Evolutionary conservation across 78 protist genomes (phyloP).

Genomic region (Diacronema lutheri): DNA sequence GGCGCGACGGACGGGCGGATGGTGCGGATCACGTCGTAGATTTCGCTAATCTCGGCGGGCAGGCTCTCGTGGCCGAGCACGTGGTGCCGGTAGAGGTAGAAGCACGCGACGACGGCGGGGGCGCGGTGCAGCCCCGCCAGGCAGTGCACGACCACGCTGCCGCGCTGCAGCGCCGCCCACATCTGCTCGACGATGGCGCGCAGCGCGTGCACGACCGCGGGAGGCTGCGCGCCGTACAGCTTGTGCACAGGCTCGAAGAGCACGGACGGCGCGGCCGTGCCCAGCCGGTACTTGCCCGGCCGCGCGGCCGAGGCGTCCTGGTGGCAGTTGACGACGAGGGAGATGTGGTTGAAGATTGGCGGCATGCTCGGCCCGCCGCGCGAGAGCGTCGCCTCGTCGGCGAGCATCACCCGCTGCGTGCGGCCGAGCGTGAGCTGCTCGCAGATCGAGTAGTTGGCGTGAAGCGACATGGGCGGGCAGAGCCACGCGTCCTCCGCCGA

Average conservation of each 20-base stretch:
- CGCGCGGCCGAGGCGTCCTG: background rate
- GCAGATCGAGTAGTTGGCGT: background rate
- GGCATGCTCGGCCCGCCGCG: background rate
- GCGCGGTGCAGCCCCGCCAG: conserved; percentile 3
- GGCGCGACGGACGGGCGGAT: too few relatives aligned
- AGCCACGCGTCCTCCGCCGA: too few relatives aligned
- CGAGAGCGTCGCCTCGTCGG: background rate
- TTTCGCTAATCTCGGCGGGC: background rate
- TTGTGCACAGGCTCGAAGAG: background rate
- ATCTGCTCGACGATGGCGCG: background rate
- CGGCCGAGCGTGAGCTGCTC: background rate
- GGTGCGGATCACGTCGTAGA: background rate
- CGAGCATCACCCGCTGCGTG: background rate
- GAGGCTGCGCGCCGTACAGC: background rate
- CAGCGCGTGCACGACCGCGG: background rate
- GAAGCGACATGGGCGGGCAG: too few relatives aligned
- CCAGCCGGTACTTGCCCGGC: background rate
- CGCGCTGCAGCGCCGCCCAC: background rate
- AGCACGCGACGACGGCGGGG: background rate
- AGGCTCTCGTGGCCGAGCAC: background rate
- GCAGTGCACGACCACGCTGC: background rate
- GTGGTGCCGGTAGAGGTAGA: background rate
- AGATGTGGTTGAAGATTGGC: background rate
- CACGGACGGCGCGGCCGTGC: background rate
- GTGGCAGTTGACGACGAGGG: background rate